These are phyloP conservation scores for Dendrothele bispora DNA, from an alignment of 768 basidiomycete genomes.

Conservation along the genomic window DNA sequence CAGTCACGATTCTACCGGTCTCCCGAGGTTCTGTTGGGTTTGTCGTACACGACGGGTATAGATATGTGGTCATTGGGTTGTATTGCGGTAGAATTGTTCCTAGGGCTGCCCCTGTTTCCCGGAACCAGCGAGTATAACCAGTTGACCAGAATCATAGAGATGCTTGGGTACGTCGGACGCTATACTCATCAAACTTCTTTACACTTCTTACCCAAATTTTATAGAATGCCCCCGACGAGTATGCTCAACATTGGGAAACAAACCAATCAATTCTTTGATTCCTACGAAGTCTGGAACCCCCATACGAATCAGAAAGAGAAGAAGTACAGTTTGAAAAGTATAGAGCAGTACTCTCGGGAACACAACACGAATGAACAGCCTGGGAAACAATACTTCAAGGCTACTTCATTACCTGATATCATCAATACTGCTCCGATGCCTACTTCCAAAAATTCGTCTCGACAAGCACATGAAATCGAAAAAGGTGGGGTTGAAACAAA, in stretches of 20 bases:
- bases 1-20: constrained; percentile 98
- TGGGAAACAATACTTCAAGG: constrained; percentile 98
- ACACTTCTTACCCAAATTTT: constrained; percentile 5
- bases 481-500: constrained; percentile 59
- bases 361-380: constrained; percentile 96
- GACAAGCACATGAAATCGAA: constrained; percentile 81
- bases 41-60: constrained; percentile 92
- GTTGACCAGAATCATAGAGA: constrained; percentile 93
- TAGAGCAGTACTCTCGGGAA: constrained; percentile 95
- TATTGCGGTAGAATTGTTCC: constrained; percentile 96
- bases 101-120: constrained; percentile 94
- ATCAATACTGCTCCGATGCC: constrained; percentile 96
- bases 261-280: constrained; percentile 89
- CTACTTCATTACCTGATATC: constrained; percentile 90
- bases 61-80: constrained; percentile 99
- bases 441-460: constrained; percentile 65
- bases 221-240: constrained; percentile 83
- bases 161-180: constrained; percentile 80
- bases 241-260: constrained; percentile 98
- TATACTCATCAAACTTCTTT: constrained; percentile 1
- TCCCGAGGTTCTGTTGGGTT: constrained; percentile 93
- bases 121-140: constrained; percentile 99
- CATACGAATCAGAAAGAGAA: constrained; percentile 77
- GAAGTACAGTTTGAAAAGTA: constrained; percentile 82
- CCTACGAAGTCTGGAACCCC: constrained; percentile 54